Evolutionary conservation across 805 yeast genomes (phyloP).

Genomic region (Naumovozyma dairenensis): DNA sequence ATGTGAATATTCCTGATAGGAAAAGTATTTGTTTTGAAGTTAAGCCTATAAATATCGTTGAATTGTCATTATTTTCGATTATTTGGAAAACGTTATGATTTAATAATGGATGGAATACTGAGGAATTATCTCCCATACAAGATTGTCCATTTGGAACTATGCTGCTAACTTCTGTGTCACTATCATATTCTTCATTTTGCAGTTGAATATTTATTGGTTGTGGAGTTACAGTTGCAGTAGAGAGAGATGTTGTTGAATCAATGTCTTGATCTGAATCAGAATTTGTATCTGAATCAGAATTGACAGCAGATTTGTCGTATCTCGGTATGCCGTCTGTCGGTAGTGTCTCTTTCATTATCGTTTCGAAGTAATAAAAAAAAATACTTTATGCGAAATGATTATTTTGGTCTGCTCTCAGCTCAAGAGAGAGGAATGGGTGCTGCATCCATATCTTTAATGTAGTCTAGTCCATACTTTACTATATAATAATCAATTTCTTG

Average conservation of each 20-base stretch:
- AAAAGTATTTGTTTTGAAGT: constrained; percentile 17
- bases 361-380: no score
- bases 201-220: no score
- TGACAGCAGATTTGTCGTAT: constrained; percentile 4
- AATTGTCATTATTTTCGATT: constrained; percentile 5
- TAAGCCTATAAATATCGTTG: constrained; percentile 15
- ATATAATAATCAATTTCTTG: no score
- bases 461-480: no score
- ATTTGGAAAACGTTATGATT: constrained; percentile 10
- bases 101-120: constrained; percentile 7
- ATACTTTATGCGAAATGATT: no score
- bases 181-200: constrained; percentile 14
- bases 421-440: no score
- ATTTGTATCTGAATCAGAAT: constrained; percentile 6
- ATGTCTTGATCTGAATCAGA: constrained; percentile 1
- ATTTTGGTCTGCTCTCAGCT: no score
- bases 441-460: no score
- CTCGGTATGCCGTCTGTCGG: constrained; percentile 2
- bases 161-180: constrained; percentile 6
- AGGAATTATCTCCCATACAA: constrained; percentile 1
- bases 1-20: constrained; percentile 20
- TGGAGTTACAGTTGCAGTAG: not conserved
- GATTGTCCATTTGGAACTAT: no score
- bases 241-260: no score
- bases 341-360: no score